phyloP scores from a whole-genome alignment of 169 alveolate species.

The Plasmodium vivax region DNA sequence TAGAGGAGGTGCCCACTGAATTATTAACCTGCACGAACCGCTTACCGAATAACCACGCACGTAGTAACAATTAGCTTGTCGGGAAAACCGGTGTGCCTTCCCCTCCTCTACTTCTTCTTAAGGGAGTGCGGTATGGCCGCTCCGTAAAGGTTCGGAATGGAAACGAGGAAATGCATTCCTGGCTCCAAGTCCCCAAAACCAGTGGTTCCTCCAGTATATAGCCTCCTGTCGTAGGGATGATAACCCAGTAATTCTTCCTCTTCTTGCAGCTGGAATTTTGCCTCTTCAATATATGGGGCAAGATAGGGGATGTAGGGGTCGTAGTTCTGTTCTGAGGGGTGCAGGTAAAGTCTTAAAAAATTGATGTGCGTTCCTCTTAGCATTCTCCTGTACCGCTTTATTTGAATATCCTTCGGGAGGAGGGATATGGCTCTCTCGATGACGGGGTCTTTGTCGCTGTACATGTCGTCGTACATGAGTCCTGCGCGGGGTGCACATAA shows the following conservation, averaged over 20 bases:
- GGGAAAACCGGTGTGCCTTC: neutral
- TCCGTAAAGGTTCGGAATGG: conserved; percentile 84
- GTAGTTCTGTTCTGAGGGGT: conserved; percentile 88
- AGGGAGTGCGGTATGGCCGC: conserved; percentile 78
- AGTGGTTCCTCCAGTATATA: conserved; percentile 87
- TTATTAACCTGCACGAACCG: neutral
- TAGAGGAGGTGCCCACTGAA: neutral
- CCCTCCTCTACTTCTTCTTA: conserved; percentile 28
- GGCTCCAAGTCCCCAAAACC: conserved; percentile 88
- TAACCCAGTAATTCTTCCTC: conserved; percentile 90
- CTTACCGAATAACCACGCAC: neutral
- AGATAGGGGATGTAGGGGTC: conserved; percentile 90
- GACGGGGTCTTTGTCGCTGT: conserved; percentile 87
- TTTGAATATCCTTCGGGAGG: conserved; percentile 84
- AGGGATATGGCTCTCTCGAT: conserved; percentile 88
- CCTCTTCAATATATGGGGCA: conserved; percentile 92
- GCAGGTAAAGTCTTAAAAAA: conserved; percentile 78
- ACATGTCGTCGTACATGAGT: conserved; percentile 87
- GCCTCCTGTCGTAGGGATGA: conserved; percentile 88
- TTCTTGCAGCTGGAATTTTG: conserved; percentile 90
- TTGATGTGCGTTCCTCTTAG: conserved; percentile 87
- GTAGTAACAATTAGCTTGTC: neutral
- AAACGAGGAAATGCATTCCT: conserved; percentile 85
- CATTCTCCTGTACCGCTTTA: conserved; percentile 86
- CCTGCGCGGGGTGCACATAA: conserved; percentile 72